These are phyloP conservation scores for Lithohypha guttulata DNA, from an alignment of 2,329 filamentous ascomycete genomes.

Conservation along the genomic window DNA sequence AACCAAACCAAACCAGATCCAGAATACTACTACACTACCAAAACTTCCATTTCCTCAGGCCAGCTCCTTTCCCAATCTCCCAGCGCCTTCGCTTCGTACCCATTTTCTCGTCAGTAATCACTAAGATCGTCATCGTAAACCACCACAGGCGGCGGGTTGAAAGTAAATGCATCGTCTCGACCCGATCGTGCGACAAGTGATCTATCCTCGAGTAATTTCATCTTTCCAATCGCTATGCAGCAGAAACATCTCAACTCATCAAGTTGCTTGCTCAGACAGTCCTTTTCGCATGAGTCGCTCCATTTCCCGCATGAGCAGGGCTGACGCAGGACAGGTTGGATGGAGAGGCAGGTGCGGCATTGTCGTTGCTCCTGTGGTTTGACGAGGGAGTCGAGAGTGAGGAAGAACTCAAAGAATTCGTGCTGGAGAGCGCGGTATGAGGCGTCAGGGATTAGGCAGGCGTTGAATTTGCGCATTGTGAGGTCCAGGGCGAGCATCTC, in stretches of 20 bases:
- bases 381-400: constrained; percentile 1
- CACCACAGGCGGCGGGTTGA: neutral
- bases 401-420: constrained; percentile 4
- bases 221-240: neutral
- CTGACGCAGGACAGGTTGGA: neutral
- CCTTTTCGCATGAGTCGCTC: constrained; percentile 1
- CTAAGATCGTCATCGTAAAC: constrained; percentile 4
- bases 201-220: constrained; percentile 3
- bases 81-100: no score
- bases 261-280: constrained; percentile 4
- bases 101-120: constrained; percentile 5
- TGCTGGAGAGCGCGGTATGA: neutral
- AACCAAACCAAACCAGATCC: no score
- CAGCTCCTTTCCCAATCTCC: no score
- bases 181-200: neutral
- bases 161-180: neutral
- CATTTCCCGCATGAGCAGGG: constrained; percentile 1
- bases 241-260: constrained; percentile 2
- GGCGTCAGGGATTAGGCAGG: neutral
- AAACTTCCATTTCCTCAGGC: no score
- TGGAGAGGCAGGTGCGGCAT: neutral
- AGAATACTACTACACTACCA: no score
- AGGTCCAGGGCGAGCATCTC: constrained; percentile 4
- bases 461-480: neutral
- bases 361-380: neutral